phyloP scores from a whole-genome alignment of 2,329 filamentous ascomycete genomes.

The Exophiala spinifera region DNA sequence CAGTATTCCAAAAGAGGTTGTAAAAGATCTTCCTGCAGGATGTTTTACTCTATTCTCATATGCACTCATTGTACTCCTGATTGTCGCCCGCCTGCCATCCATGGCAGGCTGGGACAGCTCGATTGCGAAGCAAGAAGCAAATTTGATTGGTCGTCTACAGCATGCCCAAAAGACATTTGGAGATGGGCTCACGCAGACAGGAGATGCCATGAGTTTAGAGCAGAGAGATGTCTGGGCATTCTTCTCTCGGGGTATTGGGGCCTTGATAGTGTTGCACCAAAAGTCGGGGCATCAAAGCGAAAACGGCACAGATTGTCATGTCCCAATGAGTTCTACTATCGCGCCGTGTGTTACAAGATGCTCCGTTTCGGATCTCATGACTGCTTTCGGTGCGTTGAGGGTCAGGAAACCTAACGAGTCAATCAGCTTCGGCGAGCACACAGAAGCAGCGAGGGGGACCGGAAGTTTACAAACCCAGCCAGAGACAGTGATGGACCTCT shows the following conservation, averaged over 20 bases:
- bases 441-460: background rate
- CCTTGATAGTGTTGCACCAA: conserved; percentile 9
- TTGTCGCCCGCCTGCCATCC: conserved; percentile 2
- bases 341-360: background rate
- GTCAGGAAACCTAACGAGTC: background rate
- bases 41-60: conserved; percentile 4
- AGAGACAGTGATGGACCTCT: background rate
- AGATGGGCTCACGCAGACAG: conserved; percentile 1
- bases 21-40: conserved; percentile 1
- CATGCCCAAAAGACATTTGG: conserved; percentile 4
- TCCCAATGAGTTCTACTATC: background rate
- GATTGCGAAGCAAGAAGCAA: conserved; percentile 8
- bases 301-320: background rate
- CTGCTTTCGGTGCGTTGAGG: conserved; percentile 2
- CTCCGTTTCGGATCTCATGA: conserved; percentile 6
- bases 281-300: conserved; percentile 1
- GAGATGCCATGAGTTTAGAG: background rate
- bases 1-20: background rate
- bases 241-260: conserved; percentile 6
- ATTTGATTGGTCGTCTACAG: background rate
- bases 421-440: background rate
- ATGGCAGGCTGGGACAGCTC: conserved; percentile 6
- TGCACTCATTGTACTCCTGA: conserved; percentile 9
- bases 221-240: conserved; percentile 8
- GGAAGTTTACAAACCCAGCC: background rate